Conservation (phyloP, 768 basidiomycete genomes). For the Collybiopsis luxurians region DNA sequence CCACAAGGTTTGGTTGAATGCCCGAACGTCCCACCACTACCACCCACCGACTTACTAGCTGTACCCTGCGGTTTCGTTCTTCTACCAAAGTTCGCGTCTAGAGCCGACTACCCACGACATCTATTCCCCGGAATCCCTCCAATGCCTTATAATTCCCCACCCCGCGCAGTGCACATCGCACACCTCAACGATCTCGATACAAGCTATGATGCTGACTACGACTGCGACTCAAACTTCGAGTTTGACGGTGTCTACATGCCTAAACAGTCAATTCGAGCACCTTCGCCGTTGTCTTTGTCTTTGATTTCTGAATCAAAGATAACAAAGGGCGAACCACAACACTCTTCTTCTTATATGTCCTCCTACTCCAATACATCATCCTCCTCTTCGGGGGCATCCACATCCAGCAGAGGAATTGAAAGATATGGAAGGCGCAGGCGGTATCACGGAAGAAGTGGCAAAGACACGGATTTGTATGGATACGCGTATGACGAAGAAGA, state of each 20-base stretch:
- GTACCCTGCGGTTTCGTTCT: neutral
- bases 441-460: neutral
- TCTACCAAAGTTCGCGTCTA: too few relatives aligned
- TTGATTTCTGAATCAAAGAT: neutral
- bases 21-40: neutral
- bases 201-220: neutral
- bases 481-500: neutral
- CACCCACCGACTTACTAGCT: neutral
- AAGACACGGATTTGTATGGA: neutral
- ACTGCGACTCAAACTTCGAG: neutral
- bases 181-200: neutral
- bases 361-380: neutral
- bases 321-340: conserved; percentile 1
- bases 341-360: neutral
- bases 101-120: neutral
- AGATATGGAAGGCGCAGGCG: neutral
- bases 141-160: neutral
- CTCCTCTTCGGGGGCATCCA: neutral
- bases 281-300: conserved; percentile 3
- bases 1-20: conserved; percentile 4
- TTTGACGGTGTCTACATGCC: neutral
- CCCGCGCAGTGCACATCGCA: neutral
- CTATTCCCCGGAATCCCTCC: neutral
- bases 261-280: neutral
- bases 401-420: neutral